phyloP scores from a whole-genome alignment of 345 rosid genomes.

The Hibiscus trionum region DNA sequence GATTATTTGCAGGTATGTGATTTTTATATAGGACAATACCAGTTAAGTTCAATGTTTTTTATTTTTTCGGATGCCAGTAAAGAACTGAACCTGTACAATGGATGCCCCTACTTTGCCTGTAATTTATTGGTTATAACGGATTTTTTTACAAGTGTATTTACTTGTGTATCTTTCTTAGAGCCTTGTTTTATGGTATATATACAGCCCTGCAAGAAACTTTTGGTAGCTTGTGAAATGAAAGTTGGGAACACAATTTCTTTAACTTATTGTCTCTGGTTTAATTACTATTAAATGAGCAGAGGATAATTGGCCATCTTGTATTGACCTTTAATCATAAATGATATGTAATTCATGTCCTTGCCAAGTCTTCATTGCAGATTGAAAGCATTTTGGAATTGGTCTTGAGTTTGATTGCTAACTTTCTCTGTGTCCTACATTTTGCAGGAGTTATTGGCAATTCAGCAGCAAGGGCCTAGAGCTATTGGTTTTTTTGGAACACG shows the following conservation, averaged over 20 bases:
- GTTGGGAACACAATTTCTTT: not conserved
- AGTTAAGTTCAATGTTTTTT: not conserved
- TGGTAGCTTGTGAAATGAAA: not conserved
- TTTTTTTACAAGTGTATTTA: not conserved
- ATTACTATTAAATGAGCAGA: not conserved
- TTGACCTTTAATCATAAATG: not conserved
- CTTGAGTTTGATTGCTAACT: not conserved
- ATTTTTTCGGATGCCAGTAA: not conserved
- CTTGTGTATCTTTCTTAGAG: not conserved
- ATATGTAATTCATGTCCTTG: not conserved
- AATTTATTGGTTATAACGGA: too few relatives aligned
- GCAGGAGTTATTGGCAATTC: conserved; percentile 95
- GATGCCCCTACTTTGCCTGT: not conserved
- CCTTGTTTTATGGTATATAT: not conserved
- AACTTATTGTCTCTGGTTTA: not conserved
- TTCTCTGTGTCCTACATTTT: conserved; percentile 7
- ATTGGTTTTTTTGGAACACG: conserved; percentile 96
- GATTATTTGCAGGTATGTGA: conserved; percentile 79
- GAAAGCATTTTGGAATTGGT: not conserved
- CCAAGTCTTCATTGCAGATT: not conserved
- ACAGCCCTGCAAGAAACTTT: not conserved
- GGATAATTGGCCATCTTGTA: not conserved
- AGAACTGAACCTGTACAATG: not conserved
- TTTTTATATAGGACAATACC: not conserved
- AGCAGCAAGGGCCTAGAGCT: conserved; percentile 94